A percentile compares a stretch with the other conserved stretches of the same genome.
Conservation (phyloP, 306 rosid species). For the Corylus avellana region DNA sequence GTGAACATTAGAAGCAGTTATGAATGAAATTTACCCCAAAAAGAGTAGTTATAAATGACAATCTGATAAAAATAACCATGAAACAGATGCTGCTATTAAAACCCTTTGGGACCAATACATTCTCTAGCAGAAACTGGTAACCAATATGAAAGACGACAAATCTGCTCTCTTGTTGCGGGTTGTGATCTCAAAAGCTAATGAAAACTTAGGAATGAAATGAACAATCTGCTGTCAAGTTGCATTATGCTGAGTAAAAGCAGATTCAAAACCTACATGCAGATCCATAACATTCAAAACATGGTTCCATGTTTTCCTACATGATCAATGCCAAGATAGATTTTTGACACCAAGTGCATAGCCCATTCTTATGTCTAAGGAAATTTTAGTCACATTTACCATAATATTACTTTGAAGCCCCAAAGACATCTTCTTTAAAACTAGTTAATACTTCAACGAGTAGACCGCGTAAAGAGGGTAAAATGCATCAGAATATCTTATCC, state of each 20-base stretch:
- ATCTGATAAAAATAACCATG: neutral
- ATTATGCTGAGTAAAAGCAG: neutral
- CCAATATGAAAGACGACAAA: neutral
- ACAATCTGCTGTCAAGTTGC: neutral
- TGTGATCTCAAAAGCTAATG: neutral
- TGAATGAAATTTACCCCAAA: too few relatives aligned
- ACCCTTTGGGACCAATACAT: neutral
- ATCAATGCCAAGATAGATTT: neutral
- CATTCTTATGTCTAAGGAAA: neutral
- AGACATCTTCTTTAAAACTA: neutral
- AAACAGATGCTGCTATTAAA: neutral
- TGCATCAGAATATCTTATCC: neutral
- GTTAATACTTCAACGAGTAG: neutral
- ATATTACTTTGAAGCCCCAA: neutral
- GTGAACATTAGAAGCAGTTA: neutral
- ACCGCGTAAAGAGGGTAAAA: neutral
- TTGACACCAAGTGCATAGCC: neutral
- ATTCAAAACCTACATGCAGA: neutral
- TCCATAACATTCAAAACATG: neutral
- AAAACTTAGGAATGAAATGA: neutral
- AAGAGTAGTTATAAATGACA: neutral
- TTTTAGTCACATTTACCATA: neutral
- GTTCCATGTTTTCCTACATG: neutral
- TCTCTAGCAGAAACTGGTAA: neutral
- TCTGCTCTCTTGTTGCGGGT: neutral